phyloP scores from a whole-genome alignment of 805 yeast genomes.

The Metschnikowia koreensis region DNA sequence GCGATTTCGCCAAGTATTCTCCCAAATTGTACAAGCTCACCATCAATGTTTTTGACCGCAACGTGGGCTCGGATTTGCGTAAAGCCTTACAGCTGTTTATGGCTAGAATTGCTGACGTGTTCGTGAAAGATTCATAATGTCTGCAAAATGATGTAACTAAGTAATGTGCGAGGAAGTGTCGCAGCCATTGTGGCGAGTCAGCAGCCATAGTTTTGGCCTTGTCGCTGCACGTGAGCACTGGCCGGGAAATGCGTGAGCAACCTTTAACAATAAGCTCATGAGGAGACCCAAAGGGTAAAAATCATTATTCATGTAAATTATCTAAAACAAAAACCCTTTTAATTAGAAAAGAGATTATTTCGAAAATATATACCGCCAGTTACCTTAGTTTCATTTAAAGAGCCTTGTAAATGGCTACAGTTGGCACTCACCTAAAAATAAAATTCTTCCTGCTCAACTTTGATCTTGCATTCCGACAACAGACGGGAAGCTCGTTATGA shows the following conservation, averaged over 20 bases:
- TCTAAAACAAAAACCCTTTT: background rate
- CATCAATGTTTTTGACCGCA: slow-evolving; percentile 57
- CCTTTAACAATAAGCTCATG: background rate
- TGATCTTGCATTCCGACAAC: background rate
- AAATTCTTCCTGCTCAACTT: background rate
- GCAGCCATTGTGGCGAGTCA: slow-evolving; percentile 2
- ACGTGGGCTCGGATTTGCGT: slow-evolving; percentile 60
- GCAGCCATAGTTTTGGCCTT: background rate
- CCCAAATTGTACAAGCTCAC: slow-evolving; percentile 61
- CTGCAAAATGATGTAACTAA: background rate
- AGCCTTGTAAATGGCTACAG: background rate
- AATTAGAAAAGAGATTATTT: no score
- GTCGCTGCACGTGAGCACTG: slow-evolving; percentile 1
- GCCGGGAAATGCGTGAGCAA: background rate
- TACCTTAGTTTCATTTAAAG: no score
- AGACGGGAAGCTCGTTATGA: background rate
- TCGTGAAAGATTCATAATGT: slow-evolving; percentile 18
- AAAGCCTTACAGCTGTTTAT: slow-evolving; percentile 59
- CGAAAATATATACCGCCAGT: no score
- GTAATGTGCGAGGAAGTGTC: background rate
- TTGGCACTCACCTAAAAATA: slow-evolving; percentile 1
- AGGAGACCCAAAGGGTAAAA: background rate
- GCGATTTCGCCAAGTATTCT: slow-evolving; percentile 60
- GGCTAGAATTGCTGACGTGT: slow-evolving; percentile 47
- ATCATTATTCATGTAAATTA: background rate